A percentile compares a stretch with the other conserved stretches of the same genome.
Conservation (phyloP, 2,329 filamentous ascomycete species). For the Penicillium thymicola region DNA sequence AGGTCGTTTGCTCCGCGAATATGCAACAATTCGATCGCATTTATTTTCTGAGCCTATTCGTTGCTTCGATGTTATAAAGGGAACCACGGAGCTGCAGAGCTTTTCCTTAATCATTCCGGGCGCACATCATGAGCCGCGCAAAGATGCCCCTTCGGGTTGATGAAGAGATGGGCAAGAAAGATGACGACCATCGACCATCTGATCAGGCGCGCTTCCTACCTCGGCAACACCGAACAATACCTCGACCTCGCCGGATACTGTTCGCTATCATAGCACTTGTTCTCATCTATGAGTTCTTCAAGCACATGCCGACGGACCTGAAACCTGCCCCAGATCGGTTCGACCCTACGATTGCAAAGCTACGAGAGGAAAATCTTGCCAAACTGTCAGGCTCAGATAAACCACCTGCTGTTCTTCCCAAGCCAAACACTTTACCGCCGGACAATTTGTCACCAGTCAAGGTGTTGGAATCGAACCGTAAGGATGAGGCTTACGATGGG, state of each 20-base stretch:
- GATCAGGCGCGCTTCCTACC: conserved; percentile 26
- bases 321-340: conserved; percentile 32
- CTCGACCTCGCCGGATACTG: conserved; percentile 50
- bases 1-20: neutral
- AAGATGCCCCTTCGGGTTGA: conserved; percentile 50
- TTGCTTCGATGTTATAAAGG: neutral
- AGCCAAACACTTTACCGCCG: conserved; percentile 11
- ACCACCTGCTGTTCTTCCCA: conserved; percentile 4
- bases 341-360: conserved; percentile 22
- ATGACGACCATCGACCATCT: conserved; percentile 56
- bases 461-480: conserved; percentile 18
- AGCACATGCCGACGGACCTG: conserved; percentile 58
- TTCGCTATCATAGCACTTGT: conserved; percentile 46
- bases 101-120: conserved; percentile 6
- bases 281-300: conserved; percentile 63
- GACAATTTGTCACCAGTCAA: conserved; percentile 9
- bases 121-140: conserved; percentile 37
- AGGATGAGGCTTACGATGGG: conserved; percentile 56
- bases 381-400: conserved; percentile 8
- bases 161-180: conserved; percentile 63
- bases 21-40: neutral
- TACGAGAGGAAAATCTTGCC: conserved; percentile 13
- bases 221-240: conserved; percentile 34
- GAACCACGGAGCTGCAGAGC: conserved; percentile 20
- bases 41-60: neutral